Evolutionary conservation across 164 flowering plant species (phyloP).

Genomic region (Akebia trifoliata): DNA sequence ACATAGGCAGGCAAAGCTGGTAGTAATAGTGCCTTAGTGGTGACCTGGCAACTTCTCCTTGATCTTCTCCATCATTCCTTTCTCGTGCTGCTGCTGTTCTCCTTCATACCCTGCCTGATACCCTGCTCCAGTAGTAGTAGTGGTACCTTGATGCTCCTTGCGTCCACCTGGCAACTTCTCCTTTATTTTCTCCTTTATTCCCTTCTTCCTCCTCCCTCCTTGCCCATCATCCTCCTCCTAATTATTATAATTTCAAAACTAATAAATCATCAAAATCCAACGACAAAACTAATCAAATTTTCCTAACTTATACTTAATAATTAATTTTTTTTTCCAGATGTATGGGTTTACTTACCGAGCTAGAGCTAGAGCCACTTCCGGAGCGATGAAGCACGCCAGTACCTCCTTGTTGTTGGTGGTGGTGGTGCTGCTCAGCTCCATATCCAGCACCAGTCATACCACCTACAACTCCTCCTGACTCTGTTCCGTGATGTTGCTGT

Average conservation of each 20-base stretch:
- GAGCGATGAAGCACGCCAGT: conserved; percentile 1
- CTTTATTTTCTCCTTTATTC: conserved; percentile 52
- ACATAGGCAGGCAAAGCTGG: too few relatives aligned
- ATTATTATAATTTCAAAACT: too few relatives aligned
- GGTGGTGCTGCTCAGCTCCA: neutral
- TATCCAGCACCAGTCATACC: neutral
- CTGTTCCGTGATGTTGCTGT: too few relatives aligned
- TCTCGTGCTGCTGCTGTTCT: conserved; percentile 36
- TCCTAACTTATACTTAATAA: too few relatives aligned
- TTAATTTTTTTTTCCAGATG: too few relatives aligned
- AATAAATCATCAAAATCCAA: too few relatives aligned
- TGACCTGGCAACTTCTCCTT: conserved; percentile 64
- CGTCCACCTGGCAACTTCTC: conserved; percentile 45
- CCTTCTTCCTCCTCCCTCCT: conserved; percentile 59
- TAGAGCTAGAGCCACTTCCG: neutral
- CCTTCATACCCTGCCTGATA: conserved; percentile 20
- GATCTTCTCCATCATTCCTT: conserved; percentile 68
- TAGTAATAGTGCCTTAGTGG: too few relatives aligned
- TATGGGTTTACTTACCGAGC: neutral
- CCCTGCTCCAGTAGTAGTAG: conserved; percentile 10
- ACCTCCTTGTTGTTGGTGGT: neutral
- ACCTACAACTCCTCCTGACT: too few relatives aligned
- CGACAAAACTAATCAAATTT: too few relatives aligned
- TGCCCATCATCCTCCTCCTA: conserved; percentile 72
- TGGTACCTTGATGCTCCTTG: conserved; percentile 12